Percentiles rank a stretch among this genome's conserved stretches.
These are phyloP conservation scores for Funneliformis geosporum DNA, from an alignment of 192 early-diverging fungal genomes.

Conservation along the genomic window DNA sequence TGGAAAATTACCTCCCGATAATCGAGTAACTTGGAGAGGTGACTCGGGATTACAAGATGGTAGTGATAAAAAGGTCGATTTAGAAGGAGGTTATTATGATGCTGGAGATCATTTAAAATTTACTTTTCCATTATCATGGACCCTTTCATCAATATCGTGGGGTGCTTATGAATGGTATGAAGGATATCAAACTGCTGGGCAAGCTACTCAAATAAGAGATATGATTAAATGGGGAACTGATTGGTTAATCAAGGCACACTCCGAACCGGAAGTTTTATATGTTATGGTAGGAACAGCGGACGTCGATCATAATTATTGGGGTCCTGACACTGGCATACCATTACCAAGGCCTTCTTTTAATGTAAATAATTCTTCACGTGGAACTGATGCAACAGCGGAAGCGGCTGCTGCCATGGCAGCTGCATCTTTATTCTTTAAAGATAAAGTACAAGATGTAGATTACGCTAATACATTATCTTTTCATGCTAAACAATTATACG, in stretches of 20 bases:
- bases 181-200: slow-evolving; percentile 51
- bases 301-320: slow-evolving; percentile 63
- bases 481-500: slow-evolving; percentile 48
- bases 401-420: slow-evolving; percentile 59
- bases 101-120: slow-evolving; percentile 65
- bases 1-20: slow-evolving; percentile 51
- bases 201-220: slow-evolving; percentile 46
- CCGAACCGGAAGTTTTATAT: slow-evolving; percentile 50
- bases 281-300: slow-evolving; percentile 49
- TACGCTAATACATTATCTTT: slow-evolving; percentile 47
- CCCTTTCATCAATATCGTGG: slow-evolving; percentile 52
- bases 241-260: slow-evolving; percentile 63
- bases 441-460: slow-evolving; percentile 48
- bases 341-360: slow-evolving; percentile 52
- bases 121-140: slow-evolving; percentile 58
- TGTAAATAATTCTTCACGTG: slow-evolving; percentile 47
- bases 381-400: slow-evolving; percentile 57
- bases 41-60: slow-evolving; percentile 50
- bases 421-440: slow-evolving; percentile 53
- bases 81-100: slow-evolving; percentile 51
- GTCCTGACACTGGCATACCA: slow-evolving; percentile 56
- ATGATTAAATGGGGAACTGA: slow-evolving; percentile 63
- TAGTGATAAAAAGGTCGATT: slow-evolving; percentile 41
- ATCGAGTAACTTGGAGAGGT: slow-evolving; percentile 51
- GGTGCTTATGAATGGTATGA: slow-evolving; percentile 59